A percentile compares a stretch with the other conserved stretches of the same genome.
phyloP scores from a whole-genome alignment of 805 yeast species.

The Kuraishia molischiana region DNA sequence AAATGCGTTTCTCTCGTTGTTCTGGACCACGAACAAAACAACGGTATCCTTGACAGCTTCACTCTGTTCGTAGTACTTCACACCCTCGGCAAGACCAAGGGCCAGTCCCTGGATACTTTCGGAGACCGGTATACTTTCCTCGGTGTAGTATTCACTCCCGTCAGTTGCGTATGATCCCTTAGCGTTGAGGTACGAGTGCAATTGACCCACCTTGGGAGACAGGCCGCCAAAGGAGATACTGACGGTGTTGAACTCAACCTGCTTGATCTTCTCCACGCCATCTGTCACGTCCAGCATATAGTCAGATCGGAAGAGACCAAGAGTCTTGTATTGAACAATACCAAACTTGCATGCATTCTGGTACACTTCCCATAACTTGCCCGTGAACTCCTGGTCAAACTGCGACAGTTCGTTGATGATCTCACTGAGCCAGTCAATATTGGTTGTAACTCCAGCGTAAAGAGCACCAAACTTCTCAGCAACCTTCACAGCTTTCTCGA shows the following conservation, averaged over 20 bases:
- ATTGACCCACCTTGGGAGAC: constrained; percentile 65
- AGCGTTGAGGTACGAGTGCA: constrained; percentile 59
- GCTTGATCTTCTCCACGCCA: constrained; percentile 50
- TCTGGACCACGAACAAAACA: constrained; percentile 74
- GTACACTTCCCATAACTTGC: constrained; percentile 59
- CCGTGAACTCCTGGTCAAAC: constrained; percentile 73
- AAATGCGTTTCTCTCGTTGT: constrained; percentile 77
- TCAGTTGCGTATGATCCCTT: constrained; percentile 42
- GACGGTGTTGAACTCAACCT: constrained; percentile 93
- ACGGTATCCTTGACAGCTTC: constrained; percentile 27
- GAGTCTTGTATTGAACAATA: constrained; percentile 53
- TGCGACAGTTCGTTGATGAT: constrained; percentile 44
- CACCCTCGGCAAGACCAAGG: constrained; percentile 60
- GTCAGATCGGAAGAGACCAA: constrained; percentile 87
- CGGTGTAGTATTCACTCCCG: constrained; percentile 31
- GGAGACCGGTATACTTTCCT: constrained; percentile 47
- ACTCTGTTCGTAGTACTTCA: constrained; percentile 37
- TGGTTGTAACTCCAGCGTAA: constrained; percentile 59
- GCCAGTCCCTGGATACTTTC: constrained; percentile 56
- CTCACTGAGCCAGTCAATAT: constrained; percentile 49
- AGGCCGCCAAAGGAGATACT: constrained; percentile 94
- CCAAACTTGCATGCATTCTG: constrained; percentile 35
- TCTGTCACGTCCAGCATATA: constrained; percentile 60
- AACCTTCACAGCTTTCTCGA: constrained; percentile 54
- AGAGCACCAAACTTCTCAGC: constrained; percentile 64